Percentiles rank a stretch among this genome's conserved stretches.
phyloP scores from a whole-genome alignment of 257 asterid genomes.

The Fraxinus pennsylvanica region DNA sequence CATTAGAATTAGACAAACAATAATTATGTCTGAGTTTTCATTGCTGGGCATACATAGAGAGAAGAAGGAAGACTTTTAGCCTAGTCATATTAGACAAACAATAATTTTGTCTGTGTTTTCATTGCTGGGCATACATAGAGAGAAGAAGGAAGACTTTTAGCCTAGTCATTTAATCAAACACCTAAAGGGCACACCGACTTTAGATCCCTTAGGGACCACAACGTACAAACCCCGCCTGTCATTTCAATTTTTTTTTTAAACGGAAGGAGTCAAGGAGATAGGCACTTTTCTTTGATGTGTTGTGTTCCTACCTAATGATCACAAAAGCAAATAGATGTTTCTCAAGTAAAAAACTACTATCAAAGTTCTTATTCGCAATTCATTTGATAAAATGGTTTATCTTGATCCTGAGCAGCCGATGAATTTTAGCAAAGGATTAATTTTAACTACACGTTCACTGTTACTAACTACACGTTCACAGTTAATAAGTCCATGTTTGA shows the following conservation, averaged over 20 bases:
- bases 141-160: slow-evolving; percentile 1
- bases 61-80: slow-evolving; percentile 2
- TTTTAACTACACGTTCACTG: too few species aligned
- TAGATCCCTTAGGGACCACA: slow-evolving; percentile 32
- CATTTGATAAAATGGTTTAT: too few species aligned
- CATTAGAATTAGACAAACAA: slow-evolving; percentile 16
- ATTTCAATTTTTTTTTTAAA: slow-evolving; percentile 1
- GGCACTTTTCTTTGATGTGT: background rate
- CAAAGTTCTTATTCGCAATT: too few species aligned
- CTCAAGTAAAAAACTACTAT: too few species aligned
- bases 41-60: slow-evolving; percentile 4
- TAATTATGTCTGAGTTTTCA: background rate
- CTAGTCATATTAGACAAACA: slow-evolving; percentile 19
- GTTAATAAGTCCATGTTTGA: too few species aligned
- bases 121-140: slow-evolving; percentile 4
- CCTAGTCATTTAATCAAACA: slow-evolving; percentile 24
- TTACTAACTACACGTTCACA: too few species aligned
- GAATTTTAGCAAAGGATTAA: too few species aligned
- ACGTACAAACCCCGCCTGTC: slow-evolving; percentile 26
- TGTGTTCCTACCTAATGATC: too few species aligned
- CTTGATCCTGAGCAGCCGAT: too few species aligned
- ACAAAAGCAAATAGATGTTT: too few species aligned
- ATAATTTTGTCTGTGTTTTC: background rate
- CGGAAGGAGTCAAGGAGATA: background rate
- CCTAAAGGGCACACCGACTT: slow-evolving; percentile 2